Evolutionary conservation across 352 stramenopile genomes (phyloP), one percentile per base, ranked within the genome.

Genomic region (Phytopythium ostracodes): DNA sequence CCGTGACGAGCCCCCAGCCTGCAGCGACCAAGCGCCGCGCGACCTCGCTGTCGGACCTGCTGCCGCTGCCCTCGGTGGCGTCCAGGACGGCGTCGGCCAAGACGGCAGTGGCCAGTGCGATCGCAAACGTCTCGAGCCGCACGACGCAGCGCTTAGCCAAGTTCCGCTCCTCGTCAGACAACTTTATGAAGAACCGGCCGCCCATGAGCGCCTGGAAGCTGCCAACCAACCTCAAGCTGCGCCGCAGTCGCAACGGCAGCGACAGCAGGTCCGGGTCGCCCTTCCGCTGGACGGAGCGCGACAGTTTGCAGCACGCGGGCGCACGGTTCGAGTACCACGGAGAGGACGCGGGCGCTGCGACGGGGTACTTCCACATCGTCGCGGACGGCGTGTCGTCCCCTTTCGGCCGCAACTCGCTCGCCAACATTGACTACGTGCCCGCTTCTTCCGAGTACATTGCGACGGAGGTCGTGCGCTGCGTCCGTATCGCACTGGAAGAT

Each of bases 351-450:
- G 75, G 80, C n/a, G 76, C 69, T 3, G 62, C 65, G 7, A 74
- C 72, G 11, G 70, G 42, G 25, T 90, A 85, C 67, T 92, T 85
- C 62, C 85, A 94, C 68, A 81, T 94, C 65, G 79, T 94, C 4
- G 79, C 85, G 17, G 85, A 92, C 63, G 85, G 85, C 15, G 80
- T 91, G 31, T 90, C 79, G 56, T 80, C 80, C 6, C 78, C 80
- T 4, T 89, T 90, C 42, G 76, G 71, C 2, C 70, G 76, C 5
- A 63, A 73, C 1, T 79, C 71, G 4, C 43, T 80, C 0, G 62
- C 33, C 7, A 20, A 55, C 43, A 66, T 61, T 47, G 66, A 75
- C n/a, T 57, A 57, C 22, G 59, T 50, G 0, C 78, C 72, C 4
- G 78, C 84, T 9, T 88, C 77, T 7, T 94, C 85, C 0, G 76